A percentile compares a stretch with the other conserved stretches of the same genome.
These are phyloP conservation scores for Cladosporium sp. DNA, from an alignment of 2,329 filamentous ascomycete species.

Conservation along the genomic window DNA sequence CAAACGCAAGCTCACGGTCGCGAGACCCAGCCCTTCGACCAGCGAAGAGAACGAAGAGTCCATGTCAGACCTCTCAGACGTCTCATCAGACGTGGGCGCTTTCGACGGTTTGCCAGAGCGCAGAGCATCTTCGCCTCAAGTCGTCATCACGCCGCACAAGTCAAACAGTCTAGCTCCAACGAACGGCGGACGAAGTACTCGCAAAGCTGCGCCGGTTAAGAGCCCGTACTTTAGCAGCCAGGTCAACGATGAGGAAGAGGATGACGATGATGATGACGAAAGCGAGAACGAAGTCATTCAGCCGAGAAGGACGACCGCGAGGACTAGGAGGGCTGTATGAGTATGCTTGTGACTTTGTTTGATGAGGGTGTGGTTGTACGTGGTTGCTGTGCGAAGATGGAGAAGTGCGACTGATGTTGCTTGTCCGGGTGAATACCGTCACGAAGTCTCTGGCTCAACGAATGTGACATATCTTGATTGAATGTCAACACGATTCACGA, in stretches of 20 bases:
- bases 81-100: constrained; percentile 11
- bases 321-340: constrained; percentile 29
- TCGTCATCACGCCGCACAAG: constrained; percentile 29
- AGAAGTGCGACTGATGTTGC: background rate
- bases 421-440: background rate
- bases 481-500: background rate
- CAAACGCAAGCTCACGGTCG: background rate
- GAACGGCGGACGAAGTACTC: constrained; percentile 17
- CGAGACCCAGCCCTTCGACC: background rate
- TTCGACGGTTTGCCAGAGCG: background rate
- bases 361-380: background rate
- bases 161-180: background rate
- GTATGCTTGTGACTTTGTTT: background rate
- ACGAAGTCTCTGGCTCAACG: too few relatives aligned
- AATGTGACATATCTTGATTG: background rate
- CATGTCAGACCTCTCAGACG: constrained; percentile 12
- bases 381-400: background rate
- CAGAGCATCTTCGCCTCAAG: constrained; percentile 26
- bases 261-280: constrained; percentile 23
- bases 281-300: constrained; percentile 33
- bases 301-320: constrained; percentile 33
- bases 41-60: constrained; percentile 18
- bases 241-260: constrained; percentile 20
- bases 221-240: constrained; percentile 33
- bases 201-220: constrained; percentile 31